Conservation (phyloP, 768 basidiomycete species). For the Suillus ampliporus region DNA sequence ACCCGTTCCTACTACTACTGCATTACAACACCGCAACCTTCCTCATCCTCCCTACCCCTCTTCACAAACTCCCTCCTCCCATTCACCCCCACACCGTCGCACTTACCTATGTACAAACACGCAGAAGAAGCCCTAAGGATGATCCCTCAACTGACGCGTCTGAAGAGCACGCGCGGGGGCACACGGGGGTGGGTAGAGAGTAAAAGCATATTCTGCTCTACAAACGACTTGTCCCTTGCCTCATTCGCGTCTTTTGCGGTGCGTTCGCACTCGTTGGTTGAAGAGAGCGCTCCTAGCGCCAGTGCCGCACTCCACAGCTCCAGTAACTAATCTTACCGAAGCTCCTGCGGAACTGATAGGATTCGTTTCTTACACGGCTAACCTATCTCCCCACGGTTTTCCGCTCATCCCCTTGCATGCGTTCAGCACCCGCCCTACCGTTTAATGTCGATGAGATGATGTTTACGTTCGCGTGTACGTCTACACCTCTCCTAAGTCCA, state of each 20-base stretch:
- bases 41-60: conserved; percentile 28
- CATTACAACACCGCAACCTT: conserved; percentile 30
- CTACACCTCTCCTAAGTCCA: conserved; percentile 45
- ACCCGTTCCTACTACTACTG: too few relatives aligned
- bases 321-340: background rate
- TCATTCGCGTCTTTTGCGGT: conserved; percentile 67
- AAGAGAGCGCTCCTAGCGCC: conserved; percentile 20
- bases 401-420: conserved; percentile 61
- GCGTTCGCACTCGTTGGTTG: conserved; percentile 60
- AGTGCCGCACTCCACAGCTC: conserved; percentile 5
- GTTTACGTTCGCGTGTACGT: conserved; percentile 52
- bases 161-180: conserved; percentile 48
- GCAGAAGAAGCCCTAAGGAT: conserved; percentile 50
- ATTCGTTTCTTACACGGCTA: conserved; percentile 11
- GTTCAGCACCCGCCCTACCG: conserved; percentile 62
- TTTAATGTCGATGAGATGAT: conserved; percentile 60
- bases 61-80: conserved; percentile 47
- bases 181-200: conserved; percentile 49
- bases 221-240: conserved; percentile 25
- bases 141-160: conserved; percentile 56
- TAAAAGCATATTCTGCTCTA: conserved; percentile 23
- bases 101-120: conserved; percentile 43
- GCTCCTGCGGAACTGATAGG: conserved; percentile 22
- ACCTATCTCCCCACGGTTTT: background rate
- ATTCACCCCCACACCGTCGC: conserved; percentile 41